Percentiles rank a stretch among this genome's conserved stretches.
These are phyloP conservation scores for Yarrowia hollandica DNA, from an alignment of 805 yeast species.

Conservation along the genomic window DNA sequence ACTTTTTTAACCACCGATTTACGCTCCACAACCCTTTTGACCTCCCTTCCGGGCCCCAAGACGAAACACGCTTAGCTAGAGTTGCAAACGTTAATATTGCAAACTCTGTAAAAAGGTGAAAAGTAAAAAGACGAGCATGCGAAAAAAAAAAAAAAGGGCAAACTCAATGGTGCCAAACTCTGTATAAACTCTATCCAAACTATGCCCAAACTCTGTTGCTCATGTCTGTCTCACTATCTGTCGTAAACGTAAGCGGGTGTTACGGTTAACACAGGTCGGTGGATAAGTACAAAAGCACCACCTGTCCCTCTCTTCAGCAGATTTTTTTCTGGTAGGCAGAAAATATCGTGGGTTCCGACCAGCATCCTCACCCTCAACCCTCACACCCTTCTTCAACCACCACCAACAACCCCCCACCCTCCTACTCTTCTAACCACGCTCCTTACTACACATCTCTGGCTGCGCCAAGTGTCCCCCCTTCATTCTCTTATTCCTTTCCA, in stretches of 20 bases:
- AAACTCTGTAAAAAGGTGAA: slow-evolving; percentile 13
- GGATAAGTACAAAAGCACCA: slow-evolving; percentile 25
- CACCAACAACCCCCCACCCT: neutral
- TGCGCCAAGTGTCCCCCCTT: slow-evolving; percentile 6
- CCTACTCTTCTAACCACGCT: slow-evolving; percentile 1
- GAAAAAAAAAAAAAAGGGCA: neutral
- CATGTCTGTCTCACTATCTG: slow-evolving; percentile 23
- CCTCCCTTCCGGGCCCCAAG: slow-evolving; percentile 3
- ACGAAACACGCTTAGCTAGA: slow-evolving; percentile 11
- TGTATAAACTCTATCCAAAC: neutral
- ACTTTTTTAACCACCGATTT: too few species aligned
- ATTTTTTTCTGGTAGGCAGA: slow-evolving; percentile 17
- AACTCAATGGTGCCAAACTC: neutral
- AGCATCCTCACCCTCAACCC: slow-evolving; percentile 12
- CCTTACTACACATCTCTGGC: slow-evolving; percentile 2
- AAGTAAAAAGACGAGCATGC: neutral
- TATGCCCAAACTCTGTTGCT: slow-evolving; percentile 14
- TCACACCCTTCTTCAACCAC: neutral
- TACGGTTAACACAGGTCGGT: slow-evolving; percentile 10
- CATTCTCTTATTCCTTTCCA: slow-evolving; percentile 6
- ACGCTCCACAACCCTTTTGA: too few species aligned
- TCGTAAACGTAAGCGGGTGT: slow-evolving; percentile 26
- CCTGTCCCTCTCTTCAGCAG: slow-evolving; percentile 10
- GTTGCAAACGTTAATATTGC: slow-evolving; percentile 7
- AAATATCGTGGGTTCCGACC: slow-evolving; percentile 14